Evolutionary conservation across 495 filamentous ascomycete species (phyloP).

Genomic region (Annulohypoxylon moriforme): DNA sequence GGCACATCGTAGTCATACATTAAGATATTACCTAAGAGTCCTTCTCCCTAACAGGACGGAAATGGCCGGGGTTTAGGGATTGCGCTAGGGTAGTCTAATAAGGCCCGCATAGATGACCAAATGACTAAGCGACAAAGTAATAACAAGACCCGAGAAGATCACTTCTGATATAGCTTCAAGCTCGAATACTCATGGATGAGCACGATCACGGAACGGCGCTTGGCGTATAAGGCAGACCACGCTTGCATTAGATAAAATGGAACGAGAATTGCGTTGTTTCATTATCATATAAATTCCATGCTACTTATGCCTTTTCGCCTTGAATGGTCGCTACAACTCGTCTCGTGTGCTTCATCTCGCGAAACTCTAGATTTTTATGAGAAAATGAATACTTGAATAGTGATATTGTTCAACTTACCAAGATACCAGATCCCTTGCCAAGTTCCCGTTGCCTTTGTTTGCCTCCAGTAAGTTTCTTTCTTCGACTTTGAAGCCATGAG

Average conservation of each 20-base stretch:
- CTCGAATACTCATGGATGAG: background rate
- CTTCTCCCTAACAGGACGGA: no score
- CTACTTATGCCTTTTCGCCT: constrained; percentile 76
- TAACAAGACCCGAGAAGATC: background rate
- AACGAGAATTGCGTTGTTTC: constrained; percentile 6
- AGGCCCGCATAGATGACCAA: background rate
- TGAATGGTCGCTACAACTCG: constrained; percentile 94
- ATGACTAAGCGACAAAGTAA: background rate
- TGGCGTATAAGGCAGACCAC: constrained; percentile 33
- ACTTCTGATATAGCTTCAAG: background rate
- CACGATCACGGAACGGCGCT: constrained; percentile 36
- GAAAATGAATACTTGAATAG: background rate
- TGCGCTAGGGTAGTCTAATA: background rate
- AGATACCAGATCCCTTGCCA: constrained; percentile 94
- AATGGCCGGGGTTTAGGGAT: background rate
- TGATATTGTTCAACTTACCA: constrained; percentile 52
- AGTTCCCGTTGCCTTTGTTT: constrained; percentile 59
- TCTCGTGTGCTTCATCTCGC: constrained; percentile 76
- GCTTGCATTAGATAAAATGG: constrained; percentile 16
- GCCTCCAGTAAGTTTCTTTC: constrained; percentile 9
- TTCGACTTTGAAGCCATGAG: background rate
- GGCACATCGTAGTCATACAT: constrained; percentile 29
- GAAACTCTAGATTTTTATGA: constrained; percentile 66
- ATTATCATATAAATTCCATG: background rate
- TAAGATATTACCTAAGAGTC: background rate